A percentile compares a stretch with the other conserved stretches of the same genome.
These are phyloP conservation scores for Raddia guianensis DNA, from an alignment of 176 grass and related monocot genomes.

Conservation along the genomic window DNA sequence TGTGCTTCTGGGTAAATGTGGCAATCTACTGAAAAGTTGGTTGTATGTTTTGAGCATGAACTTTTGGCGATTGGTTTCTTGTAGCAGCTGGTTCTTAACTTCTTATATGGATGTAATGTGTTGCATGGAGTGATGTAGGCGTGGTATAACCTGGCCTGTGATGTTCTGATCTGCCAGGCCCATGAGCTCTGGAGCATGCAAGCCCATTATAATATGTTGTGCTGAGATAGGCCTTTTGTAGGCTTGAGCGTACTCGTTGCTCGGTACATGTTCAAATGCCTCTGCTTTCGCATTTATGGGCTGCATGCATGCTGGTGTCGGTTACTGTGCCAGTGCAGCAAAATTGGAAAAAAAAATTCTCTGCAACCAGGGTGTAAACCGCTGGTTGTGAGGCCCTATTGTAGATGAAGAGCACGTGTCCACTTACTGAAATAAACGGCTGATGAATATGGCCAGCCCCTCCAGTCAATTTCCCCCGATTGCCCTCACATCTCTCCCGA, in stretches of 20 bases:
- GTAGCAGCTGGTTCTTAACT: neutral
- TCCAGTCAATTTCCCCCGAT: no score
- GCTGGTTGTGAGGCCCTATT: no score
- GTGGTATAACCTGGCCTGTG: no score
- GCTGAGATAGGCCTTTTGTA: neutral
- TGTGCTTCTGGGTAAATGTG: slow-evolving; percentile 2
- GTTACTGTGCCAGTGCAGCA: slow-evolving; percentile 25
- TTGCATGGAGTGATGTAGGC: no score
- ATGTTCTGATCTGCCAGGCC: neutral
- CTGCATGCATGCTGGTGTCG: slow-evolving; percentile 23
- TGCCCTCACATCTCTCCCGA: no score
- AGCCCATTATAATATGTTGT: neutral
- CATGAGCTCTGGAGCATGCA: neutral
- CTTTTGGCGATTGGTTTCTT: neutral
- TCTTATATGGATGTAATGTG: no score
- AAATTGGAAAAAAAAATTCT: neutral
- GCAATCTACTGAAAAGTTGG: neutral
- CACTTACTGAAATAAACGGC: no score
- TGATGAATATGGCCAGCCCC: no score
- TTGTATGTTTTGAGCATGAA: neutral
- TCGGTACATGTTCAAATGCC: neutral
- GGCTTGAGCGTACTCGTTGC: neutral
- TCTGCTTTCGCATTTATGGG: slow-evolving; percentile 31
- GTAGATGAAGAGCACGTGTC: no score
- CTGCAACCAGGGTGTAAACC: no score